Conservation (phyloP, 75 land plant species). For the Cunninghamia lanceolata region DNA sequence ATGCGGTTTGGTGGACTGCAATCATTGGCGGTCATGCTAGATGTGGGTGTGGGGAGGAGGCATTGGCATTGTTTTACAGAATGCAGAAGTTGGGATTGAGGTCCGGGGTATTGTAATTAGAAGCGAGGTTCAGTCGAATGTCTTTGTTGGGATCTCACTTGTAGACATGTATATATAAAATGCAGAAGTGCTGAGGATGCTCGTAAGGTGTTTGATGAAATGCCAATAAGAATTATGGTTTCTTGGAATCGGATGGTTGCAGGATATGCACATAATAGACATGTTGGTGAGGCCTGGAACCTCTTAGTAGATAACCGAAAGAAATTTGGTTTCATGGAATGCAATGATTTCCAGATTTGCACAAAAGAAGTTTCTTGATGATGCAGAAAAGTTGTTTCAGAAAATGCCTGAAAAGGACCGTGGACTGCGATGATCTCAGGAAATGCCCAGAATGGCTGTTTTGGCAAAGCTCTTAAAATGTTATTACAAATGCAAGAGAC, state of each 20-base stretch:
- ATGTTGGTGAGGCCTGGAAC: not conserved
- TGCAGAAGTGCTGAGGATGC: conserved; percentile 21
- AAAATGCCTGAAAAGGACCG: no score
- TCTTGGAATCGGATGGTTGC: not conserved
- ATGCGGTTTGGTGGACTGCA: no score
- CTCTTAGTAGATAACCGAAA: no score
- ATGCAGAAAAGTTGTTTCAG: not conserved
- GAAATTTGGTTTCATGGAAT: conserved; percentile 2
- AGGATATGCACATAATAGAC: no score
- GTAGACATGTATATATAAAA: conserved; percentile 23
- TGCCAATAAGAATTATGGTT: not conserved
- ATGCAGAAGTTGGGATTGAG: conserved; percentile 1
- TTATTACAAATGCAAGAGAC: no score
- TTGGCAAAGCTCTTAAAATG: no score
- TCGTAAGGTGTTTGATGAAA: conserved; percentile 5
- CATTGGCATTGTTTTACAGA: no score
- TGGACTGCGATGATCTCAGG: no score
- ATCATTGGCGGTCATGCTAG: no score
- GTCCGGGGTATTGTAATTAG: not conserved
- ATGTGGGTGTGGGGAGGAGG: no score
- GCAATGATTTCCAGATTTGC: not conserved
- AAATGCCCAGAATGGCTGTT: no score
- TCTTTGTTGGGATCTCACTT: conserved; percentile 13
- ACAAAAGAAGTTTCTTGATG: not conserved
- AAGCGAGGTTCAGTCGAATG: conserved; percentile 4